Base-by-base conservation (phyloP, 73 alveolate genomes). In the Uronychia setigera region DNA sequence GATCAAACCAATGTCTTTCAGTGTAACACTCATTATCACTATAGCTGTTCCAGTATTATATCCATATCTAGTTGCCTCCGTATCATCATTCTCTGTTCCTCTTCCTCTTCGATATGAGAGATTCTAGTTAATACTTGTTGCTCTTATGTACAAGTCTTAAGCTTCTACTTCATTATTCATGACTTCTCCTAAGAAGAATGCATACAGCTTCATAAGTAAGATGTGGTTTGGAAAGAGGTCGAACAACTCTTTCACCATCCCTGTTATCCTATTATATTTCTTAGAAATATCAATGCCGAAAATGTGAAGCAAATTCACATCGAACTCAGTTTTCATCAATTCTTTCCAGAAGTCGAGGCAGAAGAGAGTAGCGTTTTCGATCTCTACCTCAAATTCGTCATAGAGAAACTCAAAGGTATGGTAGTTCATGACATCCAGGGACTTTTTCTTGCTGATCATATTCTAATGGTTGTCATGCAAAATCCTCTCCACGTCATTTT, bases 331-430 rank as follows among this genome's bases (percentile, higher is more conserved):
- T 80, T 83, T 83, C n/a, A 83, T 28, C 30, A 83, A 34, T 75
- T 83, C 90, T 74, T 75, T 67, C 90, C 90, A 83, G 74, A 83
- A 83, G 58, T 83, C 90, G 1, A 83, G 29, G 79, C 90, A 83
- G 67, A 46, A 46, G 67, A 46, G 5, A 19, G 67, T 46, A 19
- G 67, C 67, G 67, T 46, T 46, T 46, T 46, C 67, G 67, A 46
- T 46, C 19, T 46, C 67, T 19, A 19, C 67, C 67, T 46, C 67
- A 46, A 46, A 46, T 11, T 46, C 67, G 19, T 46, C 19, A 46
- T 46, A 46, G 19, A 46, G 67, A 46, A 46, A 46, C 67, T 46
- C 67, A 46, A 46, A 46, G 67, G 67, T 19, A 46, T 46, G 5
- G 67, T 11, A 46, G n/a, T 46, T 46, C 67, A 46, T 46, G 67